phyloP scores from a whole-genome alignment of 2,329 filamentous ascomycete species.

The Cladosporium cucumerinum region DNA sequence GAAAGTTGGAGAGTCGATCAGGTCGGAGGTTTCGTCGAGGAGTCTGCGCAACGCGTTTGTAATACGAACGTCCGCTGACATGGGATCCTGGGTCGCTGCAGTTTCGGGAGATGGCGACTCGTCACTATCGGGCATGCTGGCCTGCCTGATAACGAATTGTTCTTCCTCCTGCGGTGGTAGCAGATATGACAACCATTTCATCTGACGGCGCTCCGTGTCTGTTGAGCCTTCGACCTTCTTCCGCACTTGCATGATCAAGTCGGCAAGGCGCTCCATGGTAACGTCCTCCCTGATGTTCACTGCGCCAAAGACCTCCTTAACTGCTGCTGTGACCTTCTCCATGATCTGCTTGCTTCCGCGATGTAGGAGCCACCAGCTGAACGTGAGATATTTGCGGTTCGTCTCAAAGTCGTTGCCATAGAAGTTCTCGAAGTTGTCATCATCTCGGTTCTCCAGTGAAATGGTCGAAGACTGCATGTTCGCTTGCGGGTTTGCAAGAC shows the following conservation, averaged over 20 bases:
- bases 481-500: constrained; percentile 70
- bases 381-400: constrained; percentile 89
- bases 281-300: constrained; percentile 87
- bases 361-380: constrained; percentile 97
- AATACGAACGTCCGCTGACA: constrained; percentile 28
- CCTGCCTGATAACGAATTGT: constrained; percentile 78
- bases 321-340: constrained; percentile 76
- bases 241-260: constrained; percentile 78
- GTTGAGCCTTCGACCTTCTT: constrained; percentile 77
- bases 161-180: constrained; percentile 78
- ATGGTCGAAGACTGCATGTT: constrained; percentile 67
- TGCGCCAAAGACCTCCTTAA: constrained; percentile 83
- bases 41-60: constrained; percentile 68
- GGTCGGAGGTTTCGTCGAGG: constrained; percentile 90
- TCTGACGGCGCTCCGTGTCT: constrained; percentile 59
- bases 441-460: constrained; percentile 87
- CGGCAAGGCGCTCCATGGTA: constrained; percentile 72
- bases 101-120: constrained; percentile 27
- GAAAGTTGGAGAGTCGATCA: constrained; percentile 92
- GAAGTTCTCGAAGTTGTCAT: constrained; percentile 75
- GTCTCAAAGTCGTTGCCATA: constrained; percentile 95
- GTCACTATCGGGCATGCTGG: constrained; percentile 61
- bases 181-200: constrained; percentile 78
- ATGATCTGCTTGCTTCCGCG: constrained; percentile 81
- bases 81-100: constrained; percentile 19